Percentiles rank a stretch among this genome's conserved stretches.
Conservation (phyloP, 768 basidiomycete species). For the Tricholoma saponaceum region DNA sequence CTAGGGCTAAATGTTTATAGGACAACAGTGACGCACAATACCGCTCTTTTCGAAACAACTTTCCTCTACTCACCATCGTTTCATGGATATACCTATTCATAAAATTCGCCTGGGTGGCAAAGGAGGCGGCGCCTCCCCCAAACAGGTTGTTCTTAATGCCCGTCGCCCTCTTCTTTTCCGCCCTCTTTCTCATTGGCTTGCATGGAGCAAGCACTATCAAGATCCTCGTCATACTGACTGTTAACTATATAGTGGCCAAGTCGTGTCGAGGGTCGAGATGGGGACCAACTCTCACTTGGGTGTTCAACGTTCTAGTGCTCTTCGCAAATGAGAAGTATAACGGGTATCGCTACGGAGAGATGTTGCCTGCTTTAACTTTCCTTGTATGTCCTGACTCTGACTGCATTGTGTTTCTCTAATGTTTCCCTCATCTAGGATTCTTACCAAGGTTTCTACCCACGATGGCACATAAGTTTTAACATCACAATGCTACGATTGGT, state of each 20-base stretch:
- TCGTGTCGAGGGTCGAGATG: constrained; percentile 35
- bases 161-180: constrained; percentile 58
- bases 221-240: constrained; percentile 61
- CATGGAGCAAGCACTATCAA: constrained; percentile 84
- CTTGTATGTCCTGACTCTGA: constrained; percentile 48
- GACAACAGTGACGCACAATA: constrained; percentile 94
- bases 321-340: constrained; percentile 72
- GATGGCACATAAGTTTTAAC: constrained; percentile 94
- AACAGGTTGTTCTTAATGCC: constrained; percentile 39
- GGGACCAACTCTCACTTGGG: constrained; percentile 63
- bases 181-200: constrained; percentile 61
- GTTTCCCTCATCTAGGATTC: constrained; percentile 43
- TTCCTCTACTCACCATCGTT: constrained; percentile 55
- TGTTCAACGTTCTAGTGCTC: constrained; percentile 69
- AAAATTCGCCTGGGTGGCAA: constrained; percentile 46
- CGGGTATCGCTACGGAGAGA: constrained; percentile 64
- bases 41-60: constrained; percentile 77
- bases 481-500: constrained; percentile 93
- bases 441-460: constrained; percentile 73
- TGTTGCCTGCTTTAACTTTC: constrained; percentile 51
- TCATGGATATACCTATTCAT: constrained; percentile 50
- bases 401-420: neutral
- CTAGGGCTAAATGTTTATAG: constrained; percentile 36
- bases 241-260: constrained; percentile 68
- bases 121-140: constrained; percentile 16